Conservation (phyloP, 2,329 filamentous ascomycete species). For the Exserohilum turcica region DNA sequence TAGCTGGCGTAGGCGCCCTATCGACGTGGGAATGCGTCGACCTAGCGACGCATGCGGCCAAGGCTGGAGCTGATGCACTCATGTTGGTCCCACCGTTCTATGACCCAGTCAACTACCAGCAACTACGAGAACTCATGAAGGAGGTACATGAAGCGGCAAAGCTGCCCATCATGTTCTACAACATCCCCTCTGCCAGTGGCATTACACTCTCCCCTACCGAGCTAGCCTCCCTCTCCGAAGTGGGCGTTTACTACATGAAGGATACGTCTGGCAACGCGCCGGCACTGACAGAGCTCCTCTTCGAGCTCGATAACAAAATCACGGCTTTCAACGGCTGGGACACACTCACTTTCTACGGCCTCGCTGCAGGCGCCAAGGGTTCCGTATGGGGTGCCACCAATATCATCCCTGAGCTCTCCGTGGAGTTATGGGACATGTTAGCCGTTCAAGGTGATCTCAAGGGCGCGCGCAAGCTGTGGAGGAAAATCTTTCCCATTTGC, state of each 20-base stretch:
- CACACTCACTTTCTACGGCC: constrained; percentile 59
- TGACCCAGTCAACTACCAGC: constrained; percentile 50
- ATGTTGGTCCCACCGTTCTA: constrained; percentile 60
- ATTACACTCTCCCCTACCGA: constrained; percentile 51
- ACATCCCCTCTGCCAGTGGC: constrained; percentile 57
- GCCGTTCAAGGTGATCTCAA: constrained; percentile 51
- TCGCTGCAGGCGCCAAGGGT: constrained; percentile 57
- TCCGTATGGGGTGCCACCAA: constrained; percentile 60
- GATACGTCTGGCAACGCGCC: constrained; percentile 60
- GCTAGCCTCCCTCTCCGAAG: constrained; percentile 52
- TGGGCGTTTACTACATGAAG: constrained; percentile 58
- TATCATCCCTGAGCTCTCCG: constrained; percentile 56
- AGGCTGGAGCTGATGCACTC: constrained; percentile 50
- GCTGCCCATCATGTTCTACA: constrained; percentile 58
- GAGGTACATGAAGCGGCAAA: constrained; percentile 51
- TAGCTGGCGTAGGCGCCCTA: constrained; percentile 54
- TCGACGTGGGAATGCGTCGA: constrained; percentile 51
- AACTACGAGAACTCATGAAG: constrained; percentile 49
- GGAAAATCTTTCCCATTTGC: constrained; percentile 57
- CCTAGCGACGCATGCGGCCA: constrained; percentile 48
- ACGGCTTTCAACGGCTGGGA: constrained; percentile 61
- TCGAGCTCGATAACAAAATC: constrained; percentile 50
- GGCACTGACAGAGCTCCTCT: constrained; percentile 57
- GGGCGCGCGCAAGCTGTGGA: constrained; percentile 55
- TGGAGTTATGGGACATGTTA: constrained; percentile 56